phyloP scores from a whole-genome alignment of 176 grass and related monocot genomes.

The Oryza longistaminata region DNA sequence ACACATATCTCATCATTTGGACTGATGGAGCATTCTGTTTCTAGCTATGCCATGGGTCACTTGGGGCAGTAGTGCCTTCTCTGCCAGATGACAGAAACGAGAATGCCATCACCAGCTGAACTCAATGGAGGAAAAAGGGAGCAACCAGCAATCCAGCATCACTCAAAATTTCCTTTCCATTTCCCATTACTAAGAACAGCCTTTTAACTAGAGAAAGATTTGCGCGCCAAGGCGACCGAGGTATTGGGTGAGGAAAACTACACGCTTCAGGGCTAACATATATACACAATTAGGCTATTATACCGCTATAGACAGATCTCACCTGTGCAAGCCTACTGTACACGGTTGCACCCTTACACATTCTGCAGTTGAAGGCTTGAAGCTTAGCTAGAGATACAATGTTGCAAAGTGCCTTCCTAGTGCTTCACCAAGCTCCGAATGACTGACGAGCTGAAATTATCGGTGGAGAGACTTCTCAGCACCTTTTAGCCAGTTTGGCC shows the following conservation, averaged over 20 bases:
- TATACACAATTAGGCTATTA: slow-evolving; percentile 47
- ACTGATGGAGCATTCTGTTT: slow-evolving; percentile 1
- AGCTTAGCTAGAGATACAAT: slow-evolving; percentile 40
- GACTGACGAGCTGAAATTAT: slow-evolving; percentile 27
- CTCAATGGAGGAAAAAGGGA: slow-evolving; percentile 38
- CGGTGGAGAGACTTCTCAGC: slow-evolving; percentile 9
- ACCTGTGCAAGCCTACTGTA: slow-evolving; percentile 43
- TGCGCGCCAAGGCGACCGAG: neutral
- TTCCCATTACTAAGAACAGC: slow-evolving; percentile 35
- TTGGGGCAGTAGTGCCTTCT: neutral
- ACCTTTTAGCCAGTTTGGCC: neutral
- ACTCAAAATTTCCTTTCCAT: slow-evolving; percentile 54
- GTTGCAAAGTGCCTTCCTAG: slow-evolving; percentile 20
- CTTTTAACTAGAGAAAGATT: slow-evolving; percentile 36
- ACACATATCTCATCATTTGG: neutral
- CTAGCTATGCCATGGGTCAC: slow-evolving; percentile 6
- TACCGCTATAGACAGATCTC: slow-evolving; percentile 34
- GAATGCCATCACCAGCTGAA: slow-evolving; percentile 11
- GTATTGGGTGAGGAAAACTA: slow-evolving; percentile 18
- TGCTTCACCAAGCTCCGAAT: slow-evolving; percentile 17
- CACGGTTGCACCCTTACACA: slow-evolving; percentile 36
- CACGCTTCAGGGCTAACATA: slow-evolving; percentile 45
- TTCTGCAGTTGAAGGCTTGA: slow-evolving; percentile 24
- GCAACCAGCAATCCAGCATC: slow-evolving; percentile 25
- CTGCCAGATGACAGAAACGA: slow-evolving; percentile 24